Conservation (phyloP, 139 green algal genomes). For the Zygnema circumcarinatum region DNA sequence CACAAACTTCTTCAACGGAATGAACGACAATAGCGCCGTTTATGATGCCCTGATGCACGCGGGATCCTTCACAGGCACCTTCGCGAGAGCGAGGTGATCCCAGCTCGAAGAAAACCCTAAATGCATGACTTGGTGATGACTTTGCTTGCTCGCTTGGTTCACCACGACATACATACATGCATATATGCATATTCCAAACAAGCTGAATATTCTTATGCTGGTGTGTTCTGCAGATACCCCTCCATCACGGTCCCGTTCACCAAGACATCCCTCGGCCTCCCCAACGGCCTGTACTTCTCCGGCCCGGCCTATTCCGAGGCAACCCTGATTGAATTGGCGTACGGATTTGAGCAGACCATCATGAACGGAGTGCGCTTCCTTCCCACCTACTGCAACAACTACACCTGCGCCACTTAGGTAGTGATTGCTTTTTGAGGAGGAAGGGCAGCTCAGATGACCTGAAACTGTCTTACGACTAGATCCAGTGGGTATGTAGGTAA, state of each 20-base stretch:
- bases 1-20: not conserved
- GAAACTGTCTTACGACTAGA: no score
- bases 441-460: no score
- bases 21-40: not conserved
- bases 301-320: constrained; percentile 16
- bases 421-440: no score
- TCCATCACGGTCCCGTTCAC: not conserved
- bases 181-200: no score
- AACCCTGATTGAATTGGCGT: constrained; percentile 20
- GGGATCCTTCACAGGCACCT: not conserved
- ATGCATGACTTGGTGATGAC: not conserved
- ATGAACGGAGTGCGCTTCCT: not conserved
- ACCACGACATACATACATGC: no score
- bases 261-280: not conserved
- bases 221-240: constrained; percentile 18
- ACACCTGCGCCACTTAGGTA: no score
- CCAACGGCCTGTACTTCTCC: constrained; percentile 3
- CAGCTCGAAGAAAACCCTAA: not conserved
- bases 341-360: constrained; percentile 7
- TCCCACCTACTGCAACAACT: constrained; percentile 7
- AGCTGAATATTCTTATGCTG: no score
- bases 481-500: no score
- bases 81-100: not conserved
- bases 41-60: not conserved
- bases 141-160: no score